Conservation (phyloP, 2,329 filamentous ascomycete species). For the Trichoderma aggressivum region DNA sequence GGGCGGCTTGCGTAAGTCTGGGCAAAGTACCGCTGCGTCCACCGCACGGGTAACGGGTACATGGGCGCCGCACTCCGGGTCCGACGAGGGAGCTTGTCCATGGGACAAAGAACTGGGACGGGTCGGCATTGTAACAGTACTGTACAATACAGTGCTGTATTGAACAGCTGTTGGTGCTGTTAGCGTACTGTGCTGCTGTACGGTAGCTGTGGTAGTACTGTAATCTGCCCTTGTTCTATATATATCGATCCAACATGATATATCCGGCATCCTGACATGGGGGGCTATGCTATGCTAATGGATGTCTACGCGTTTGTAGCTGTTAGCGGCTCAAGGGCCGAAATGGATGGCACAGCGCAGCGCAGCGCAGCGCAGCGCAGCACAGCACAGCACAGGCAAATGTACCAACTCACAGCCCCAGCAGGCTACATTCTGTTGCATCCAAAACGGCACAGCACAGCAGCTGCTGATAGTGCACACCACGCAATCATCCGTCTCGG, state of each 20-base stretch:
- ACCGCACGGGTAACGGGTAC: neutral
- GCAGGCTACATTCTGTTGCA: neutral
- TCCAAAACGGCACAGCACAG: neutral
- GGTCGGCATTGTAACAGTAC: neutral
- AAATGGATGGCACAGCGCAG: too few species aligned
- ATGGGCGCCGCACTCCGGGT: neutral
- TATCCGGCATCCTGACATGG: neutral
- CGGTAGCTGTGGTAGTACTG: neutral
- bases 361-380: too few species aligned
- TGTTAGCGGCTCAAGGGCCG: neutral
- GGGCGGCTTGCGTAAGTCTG: neutral
- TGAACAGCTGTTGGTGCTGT: too few species aligned
- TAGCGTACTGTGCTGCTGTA: too few species aligned
- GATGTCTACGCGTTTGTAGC: neutral
- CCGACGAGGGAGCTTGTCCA: neutral
- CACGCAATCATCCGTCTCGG: neutral
- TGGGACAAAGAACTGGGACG: neutral
- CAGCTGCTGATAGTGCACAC: neutral
- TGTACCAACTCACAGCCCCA: neutral
- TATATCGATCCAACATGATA: neutral
- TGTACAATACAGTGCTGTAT: neutral
- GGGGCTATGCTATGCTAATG: conserved; percentile 1
- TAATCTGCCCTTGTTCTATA: conserved; percentile 9
- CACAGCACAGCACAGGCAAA: neutral
- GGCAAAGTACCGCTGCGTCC: neutral